Base-by-base conservation (phyloP, 1,284 basidiomycete genomes). In the Malassezia arunalokei region DNA sequence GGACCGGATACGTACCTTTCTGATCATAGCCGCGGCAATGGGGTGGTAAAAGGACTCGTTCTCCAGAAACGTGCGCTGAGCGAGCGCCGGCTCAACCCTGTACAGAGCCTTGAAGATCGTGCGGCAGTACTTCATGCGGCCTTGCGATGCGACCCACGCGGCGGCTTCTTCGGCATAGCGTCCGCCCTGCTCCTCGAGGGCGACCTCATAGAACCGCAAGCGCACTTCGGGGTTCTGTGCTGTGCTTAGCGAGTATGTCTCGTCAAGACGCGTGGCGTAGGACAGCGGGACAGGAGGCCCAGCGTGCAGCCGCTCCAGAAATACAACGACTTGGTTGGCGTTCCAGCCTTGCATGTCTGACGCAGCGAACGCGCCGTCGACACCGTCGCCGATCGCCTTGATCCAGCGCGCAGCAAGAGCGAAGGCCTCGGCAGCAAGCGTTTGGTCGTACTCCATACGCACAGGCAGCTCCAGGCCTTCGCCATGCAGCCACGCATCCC, bases 401-500 rank as follows among this genome's bases (percentile, higher is more conserved):
- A 33, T 28, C 90, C 91, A 95, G 46, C 79, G 77, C 17, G 77
- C 77, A 0, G 90, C 91, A 6, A 96, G 80, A 6, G 73, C 74
- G 49, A 76, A 76, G 38, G 78, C 77, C 63, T 80, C 76, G 54
- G 82, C 77, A 0, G 88, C 87, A 15, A 95, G 78, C 0, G 83
- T 81, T 30, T 80, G 79, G 66, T 95, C 89, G 64, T 92, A 95
- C 62, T 84, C 78, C 75, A 89, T 79, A 66, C 85, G 76, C 1
- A 84, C 86, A 0, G 87, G 88, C 14, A 94, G 79, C 56, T 82
- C 77, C 20, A 53, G 42, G 37, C 89, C 88, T 70, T 85, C 83
- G 38, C 90, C 90, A 64, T 85, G 81, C 40, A 94, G 76, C 90
- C 90, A 95, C 39, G 80, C 83, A 80, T 87, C 53, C 56, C 57